A percentile compares a stretch with the other conserved stretches of the same genome.
Evolutionary conservation across 257 asterid genomes (phyloP).

Genomic region (Mitragyna speciosa): DNA sequence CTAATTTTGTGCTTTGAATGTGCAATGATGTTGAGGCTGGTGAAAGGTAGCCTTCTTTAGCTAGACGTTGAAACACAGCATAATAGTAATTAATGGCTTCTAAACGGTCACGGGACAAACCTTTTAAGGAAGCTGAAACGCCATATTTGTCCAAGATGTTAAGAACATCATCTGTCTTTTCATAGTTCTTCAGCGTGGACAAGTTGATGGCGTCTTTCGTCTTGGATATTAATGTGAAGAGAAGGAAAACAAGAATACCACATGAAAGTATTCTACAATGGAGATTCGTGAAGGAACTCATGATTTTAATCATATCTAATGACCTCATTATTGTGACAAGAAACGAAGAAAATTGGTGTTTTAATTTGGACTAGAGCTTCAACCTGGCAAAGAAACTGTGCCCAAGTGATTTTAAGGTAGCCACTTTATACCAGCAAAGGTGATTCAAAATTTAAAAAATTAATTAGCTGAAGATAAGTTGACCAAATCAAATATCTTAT

Average conservation of each 20-base stretch:
- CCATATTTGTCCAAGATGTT: background rate
- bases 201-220: background rate
- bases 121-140: background rate
- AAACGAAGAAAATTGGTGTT: background rate
- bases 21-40: slow-evolving; percentile 14
- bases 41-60: slow-evolving; percentile 3
- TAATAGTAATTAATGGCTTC: slow-evolving; percentile 2
- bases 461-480: background rate
- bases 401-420: too few species aligned
- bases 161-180: background rate
- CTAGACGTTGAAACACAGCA: slow-evolving; percentile 1
- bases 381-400: too few species aligned
- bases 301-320: background rate
- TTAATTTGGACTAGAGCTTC: background rate
- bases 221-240: background rate
- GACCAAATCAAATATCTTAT: too few species aligned
- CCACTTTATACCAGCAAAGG: background rate
- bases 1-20: background rate
- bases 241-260: slow-evolving; percentile 4
- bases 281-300: background rate
- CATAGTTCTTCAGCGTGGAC: background rate
- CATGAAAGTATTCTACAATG: background rate
- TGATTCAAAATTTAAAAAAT: background rate
- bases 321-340: background rate
- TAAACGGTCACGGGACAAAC: background rate